Evolutionary conservation across 768 basidiomycete species (phyloP).

Genomic region (Serendipita sp.): DNA sequence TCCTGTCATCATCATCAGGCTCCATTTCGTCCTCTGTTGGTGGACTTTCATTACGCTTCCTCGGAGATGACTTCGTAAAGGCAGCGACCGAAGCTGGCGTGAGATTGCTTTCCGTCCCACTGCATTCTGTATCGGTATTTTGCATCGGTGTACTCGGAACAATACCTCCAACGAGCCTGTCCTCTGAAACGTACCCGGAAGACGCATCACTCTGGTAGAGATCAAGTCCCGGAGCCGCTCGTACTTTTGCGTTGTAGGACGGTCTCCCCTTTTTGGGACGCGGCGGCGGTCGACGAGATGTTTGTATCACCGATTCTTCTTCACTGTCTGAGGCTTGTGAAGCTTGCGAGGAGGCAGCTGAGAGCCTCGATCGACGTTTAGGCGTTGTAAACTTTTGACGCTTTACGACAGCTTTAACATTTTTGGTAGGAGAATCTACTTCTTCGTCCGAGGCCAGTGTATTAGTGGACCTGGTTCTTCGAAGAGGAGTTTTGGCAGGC

Average conservation of each 20-base stretch:
- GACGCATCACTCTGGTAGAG: neutral
- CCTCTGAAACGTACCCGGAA: neutral
- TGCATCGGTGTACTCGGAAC: neutral
- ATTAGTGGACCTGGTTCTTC: neutral
- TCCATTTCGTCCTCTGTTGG: slow-evolving; percentile 5
- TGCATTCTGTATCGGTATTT: slow-evolving; percentile 1
- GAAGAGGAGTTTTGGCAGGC: too few relatives aligned
- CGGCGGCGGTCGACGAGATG: neutral
- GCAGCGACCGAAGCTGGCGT: neutral
- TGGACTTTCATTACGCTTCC: neutral
- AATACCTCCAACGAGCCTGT: neutral
- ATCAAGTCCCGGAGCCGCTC: neutral
- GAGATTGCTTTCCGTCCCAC: neutral
- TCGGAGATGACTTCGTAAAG: neutral
- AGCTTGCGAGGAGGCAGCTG: neutral
- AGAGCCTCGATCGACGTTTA: neutral
- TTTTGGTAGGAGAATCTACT: neutral
- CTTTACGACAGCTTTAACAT: neutral
- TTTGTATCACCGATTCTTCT: neutral
- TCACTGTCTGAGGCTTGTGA: neutral
- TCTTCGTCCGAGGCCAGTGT: neutral
- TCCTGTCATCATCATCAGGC: slow-evolving; percentile 7
- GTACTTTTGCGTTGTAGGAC: neutral
- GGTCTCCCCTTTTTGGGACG: neutral
- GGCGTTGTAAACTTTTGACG: neutral